These are phyloP conservation scores for Pythium angustatum DNA, from an alignment of 352 stramenopile genomes.

Conservation along the genomic window DNA sequence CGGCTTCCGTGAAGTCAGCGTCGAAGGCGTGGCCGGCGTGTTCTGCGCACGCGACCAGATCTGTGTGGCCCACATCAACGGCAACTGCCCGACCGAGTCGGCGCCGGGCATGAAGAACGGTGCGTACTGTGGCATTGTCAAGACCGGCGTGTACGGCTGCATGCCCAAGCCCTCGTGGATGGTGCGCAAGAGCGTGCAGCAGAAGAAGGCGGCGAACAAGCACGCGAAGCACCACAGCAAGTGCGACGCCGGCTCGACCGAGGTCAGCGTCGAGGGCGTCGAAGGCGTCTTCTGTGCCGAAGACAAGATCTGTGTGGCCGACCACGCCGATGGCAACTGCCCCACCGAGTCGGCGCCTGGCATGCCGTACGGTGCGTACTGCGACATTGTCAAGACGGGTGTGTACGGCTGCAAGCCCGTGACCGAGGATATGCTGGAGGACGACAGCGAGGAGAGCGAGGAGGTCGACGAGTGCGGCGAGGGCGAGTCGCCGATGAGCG, in stretches of 20 bases:
- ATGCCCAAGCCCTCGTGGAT: too few relatives aligned
- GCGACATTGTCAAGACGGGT: conserved; percentile 16
- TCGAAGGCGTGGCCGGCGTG: conserved; percentile 16
- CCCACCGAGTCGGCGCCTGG: conserved; percentile 1
- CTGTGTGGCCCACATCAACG: conserved; percentile 13
- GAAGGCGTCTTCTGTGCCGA: conserved; percentile 16
- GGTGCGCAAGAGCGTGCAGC: too few relatives aligned
- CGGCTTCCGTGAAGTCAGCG: conserved; percentile 10
- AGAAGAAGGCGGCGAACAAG: too few relatives aligned
- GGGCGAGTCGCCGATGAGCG: neutral
- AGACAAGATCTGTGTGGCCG: conserved; percentile 9
- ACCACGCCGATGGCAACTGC: conserved; percentile 3
- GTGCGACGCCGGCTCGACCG: neutral
- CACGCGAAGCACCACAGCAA: too few relatives aligned
- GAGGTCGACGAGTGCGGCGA: neutral
- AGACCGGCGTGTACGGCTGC: neutral
- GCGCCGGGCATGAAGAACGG: too few relatives aligned
- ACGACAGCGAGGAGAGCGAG: conserved; percentile 1
- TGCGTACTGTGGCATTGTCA: neutral
- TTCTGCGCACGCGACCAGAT: conserved; percentile 17
- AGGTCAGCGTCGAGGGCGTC: conserved; percentile 20
- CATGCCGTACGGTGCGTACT: conserved; percentile 19
- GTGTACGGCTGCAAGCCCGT: conserved; percentile 13
- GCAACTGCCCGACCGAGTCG: too few relatives aligned
- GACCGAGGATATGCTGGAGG: neutral